These are phyloP conservation scores for Saussurea involucrata DNA, from an alignment of 129 eudicot genomes.

Conservation along the genomic window DNA sequence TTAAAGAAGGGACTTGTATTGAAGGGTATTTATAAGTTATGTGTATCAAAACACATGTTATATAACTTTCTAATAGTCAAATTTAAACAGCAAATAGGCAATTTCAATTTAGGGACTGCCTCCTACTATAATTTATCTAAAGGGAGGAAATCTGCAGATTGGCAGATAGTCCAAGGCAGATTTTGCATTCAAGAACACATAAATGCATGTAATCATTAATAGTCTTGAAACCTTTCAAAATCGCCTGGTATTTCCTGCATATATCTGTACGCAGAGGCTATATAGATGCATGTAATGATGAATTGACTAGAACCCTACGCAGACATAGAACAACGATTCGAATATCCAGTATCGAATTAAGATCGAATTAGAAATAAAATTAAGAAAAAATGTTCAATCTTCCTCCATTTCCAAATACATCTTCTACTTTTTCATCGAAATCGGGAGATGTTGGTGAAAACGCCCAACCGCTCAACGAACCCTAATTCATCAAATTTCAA, in stretches of 20 bases:
- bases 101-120: neutral
- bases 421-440: neutral
- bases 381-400: neutral
- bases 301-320: neutral
- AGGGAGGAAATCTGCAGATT: neutral
- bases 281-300: neutral
- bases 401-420: neutral
- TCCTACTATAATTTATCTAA: too few relatives aligned
- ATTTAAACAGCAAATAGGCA: neutral
- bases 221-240: neutral
- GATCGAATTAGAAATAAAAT: neutral
- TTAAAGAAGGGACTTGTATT: neutral
- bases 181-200: neutral
- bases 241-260: neutral
- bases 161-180: neutral
- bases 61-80: neutral
- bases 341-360: neutral
- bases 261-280: neutral
- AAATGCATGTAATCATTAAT: constrained; percentile 1
- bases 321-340: neutral
- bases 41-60: too few relatives aligned
- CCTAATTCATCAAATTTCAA: neutral
- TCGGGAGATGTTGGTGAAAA: neutral
- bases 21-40: neutral
- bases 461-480: neutral